A percentile compares a stretch with the other conserved stretches of the same genome.
These are phyloP conservation scores for Rachicladosporium sp. DNA, from an alignment of 2,329 filamentous ascomycete genomes.

Conservation along the genomic window DNA sequence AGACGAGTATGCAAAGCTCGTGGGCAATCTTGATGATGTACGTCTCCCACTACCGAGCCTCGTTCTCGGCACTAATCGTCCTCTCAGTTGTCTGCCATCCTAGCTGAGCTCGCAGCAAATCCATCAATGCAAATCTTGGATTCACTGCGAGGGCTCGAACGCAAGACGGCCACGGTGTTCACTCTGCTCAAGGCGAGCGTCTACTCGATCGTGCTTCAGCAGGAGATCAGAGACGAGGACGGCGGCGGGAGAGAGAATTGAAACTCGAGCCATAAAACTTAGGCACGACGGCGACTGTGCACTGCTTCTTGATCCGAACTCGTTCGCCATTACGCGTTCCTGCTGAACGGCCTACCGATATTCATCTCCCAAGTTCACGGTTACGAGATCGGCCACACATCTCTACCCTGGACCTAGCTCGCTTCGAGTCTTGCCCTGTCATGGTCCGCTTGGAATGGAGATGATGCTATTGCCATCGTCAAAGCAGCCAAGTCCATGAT, in stretches of 20 bases:
- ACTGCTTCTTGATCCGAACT: too few relatives aligned
- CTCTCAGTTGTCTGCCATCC: slow-evolving; percentile 40
- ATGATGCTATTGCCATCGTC: too few relatives aligned
- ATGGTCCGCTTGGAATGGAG: too few relatives aligned
- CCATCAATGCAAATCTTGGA: slow-evolving; percentile 65
- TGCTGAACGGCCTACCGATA: too few relatives aligned
- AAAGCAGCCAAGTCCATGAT: too few relatives aligned
- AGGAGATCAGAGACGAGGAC: slow-evolving; percentile 72
- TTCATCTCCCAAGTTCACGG: too few relatives aligned
- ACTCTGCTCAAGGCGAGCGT: slow-evolving; percentile 95
- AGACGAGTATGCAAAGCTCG: slow-evolving; percentile 79
- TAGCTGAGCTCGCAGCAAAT: slow-evolving; percentile 54
- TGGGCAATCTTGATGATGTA: slow-evolving; percentile 86
- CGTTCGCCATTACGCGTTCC: too few relatives aligned
- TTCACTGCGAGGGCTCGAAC: slow-evolving; percentile 72
- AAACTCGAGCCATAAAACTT: too few relatives aligned
- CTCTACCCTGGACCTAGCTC: too few relatives aligned
- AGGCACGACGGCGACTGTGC: too few relatives aligned
- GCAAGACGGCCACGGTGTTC: slow-evolving; percentile 90
- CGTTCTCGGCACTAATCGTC: slow-evolving; percentile 2
- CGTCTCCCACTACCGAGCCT: slow-evolving; percentile 41
- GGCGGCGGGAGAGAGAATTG: background rate
- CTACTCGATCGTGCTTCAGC: slow-evolving; percentile 95
- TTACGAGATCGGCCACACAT: too few relatives aligned
- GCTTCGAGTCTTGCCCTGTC: too few relatives aligned